Percentiles rank a stretch among this genome's conserved stretches.
These are phyloP conservation scores for Juncus effusus DNA, from an alignment of 176 grass and related monocot species.

Conservation along the genomic window DNA sequence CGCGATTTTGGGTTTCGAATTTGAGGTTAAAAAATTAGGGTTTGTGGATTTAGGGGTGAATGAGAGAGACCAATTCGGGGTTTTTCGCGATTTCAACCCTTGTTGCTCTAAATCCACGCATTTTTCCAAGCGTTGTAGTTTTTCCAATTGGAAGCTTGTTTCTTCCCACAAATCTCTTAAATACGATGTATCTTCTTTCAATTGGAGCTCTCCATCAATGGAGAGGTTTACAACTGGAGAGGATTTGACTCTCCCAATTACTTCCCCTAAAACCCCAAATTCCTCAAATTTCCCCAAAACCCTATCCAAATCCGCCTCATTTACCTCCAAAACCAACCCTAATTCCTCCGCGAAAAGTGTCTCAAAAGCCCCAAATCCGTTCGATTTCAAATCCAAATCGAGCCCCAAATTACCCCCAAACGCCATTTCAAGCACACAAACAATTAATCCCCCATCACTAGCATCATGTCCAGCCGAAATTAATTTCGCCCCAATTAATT, in stretches of 20 bases:
- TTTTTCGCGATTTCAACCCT: constrained; percentile 54
- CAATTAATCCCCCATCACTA: constrained; percentile 82
- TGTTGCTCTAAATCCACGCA: constrained; percentile 86
- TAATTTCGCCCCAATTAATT: constrained; percentile 51
- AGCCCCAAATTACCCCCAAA: constrained; percentile 87
- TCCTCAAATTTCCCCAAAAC: constrained; percentile 59
- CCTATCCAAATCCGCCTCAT: constrained; percentile 32
- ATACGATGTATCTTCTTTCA: constrained; percentile 66
- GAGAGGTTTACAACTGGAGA: constrained; percentile 49
- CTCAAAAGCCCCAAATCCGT: constrained; percentile 45
- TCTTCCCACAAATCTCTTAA: constrained; percentile 92
- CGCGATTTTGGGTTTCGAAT: constrained; percentile 73
- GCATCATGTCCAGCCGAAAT: constrained; percentile 89
- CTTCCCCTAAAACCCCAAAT: constrained; percentile 44
- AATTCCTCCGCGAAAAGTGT: constrained; percentile 82
- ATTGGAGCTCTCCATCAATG: constrained; percentile 43
- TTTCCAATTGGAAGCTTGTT: constrained; percentile 84
- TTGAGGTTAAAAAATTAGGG: constrained; percentile 42
- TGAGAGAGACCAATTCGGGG: constrained; percentile 63
- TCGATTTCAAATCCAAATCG: constrained; percentile 55
- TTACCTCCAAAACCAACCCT: constrained; percentile 70
- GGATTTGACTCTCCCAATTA: constrained; percentile 68
- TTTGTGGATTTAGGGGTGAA: constrained; percentile 65
- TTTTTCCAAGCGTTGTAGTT: constrained; percentile 62
- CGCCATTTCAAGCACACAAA: constrained; percentile 81